Conservation (phyloP, 805 yeast species). For the Candida awuae region DNA sequence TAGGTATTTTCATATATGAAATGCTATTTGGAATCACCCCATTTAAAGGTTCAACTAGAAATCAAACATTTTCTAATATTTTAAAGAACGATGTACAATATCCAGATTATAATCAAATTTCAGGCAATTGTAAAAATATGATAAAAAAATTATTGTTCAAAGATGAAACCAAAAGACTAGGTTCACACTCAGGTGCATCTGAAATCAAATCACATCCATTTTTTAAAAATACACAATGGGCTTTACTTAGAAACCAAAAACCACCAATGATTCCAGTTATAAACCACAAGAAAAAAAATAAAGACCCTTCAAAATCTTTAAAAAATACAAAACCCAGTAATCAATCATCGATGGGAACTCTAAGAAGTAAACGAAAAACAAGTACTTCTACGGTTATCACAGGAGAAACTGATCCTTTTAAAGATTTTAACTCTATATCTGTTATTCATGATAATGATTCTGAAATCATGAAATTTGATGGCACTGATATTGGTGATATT, state of each 20-base stretch:
- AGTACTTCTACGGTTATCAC: slow-evolving; percentile 20
- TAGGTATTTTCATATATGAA: slow-evolving; percentile 87
- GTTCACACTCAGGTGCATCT: slow-evolving; percentile 90
- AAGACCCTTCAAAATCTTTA: slow-evolving; percentile 7
- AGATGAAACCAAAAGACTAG: slow-evolving; percentile 82
- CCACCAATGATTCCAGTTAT: slow-evolving; percentile 95
- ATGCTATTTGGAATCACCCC: slow-evolving; percentile 97
- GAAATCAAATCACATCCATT: slow-evolving; percentile 89
- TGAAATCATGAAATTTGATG: slow-evolving; percentile 41
- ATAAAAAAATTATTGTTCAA: slow-evolving; percentile 78
- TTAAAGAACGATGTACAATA: slow-evolving; percentile 78
- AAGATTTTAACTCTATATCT: slow-evolving; percentile 78
- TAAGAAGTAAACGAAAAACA: slow-evolving; percentile 29
- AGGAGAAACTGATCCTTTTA: slow-evolving; percentile 60
- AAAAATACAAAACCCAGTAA: slow-evolving; percentile 14
- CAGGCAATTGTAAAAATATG: slow-evolving; percentile 70
- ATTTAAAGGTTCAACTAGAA: slow-evolving; percentile 84
- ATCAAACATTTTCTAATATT: slow-evolving; percentile 82
- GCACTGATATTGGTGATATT: slow-evolving; percentile 44
- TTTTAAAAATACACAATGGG: slow-evolving; percentile 93
- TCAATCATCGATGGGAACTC: slow-evolving; percentile 36
- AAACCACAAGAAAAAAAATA: slow-evolving; percentile 18
- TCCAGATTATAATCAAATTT: slow-evolving; percentile 49
- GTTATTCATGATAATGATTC: slow-evolving; percentile 59
- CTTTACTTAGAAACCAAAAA: slow-evolving; percentile 78